Conservation (phyloP, 371 early-diverging fungal genomes). For the Encephalitozoon hellem region DNA sequence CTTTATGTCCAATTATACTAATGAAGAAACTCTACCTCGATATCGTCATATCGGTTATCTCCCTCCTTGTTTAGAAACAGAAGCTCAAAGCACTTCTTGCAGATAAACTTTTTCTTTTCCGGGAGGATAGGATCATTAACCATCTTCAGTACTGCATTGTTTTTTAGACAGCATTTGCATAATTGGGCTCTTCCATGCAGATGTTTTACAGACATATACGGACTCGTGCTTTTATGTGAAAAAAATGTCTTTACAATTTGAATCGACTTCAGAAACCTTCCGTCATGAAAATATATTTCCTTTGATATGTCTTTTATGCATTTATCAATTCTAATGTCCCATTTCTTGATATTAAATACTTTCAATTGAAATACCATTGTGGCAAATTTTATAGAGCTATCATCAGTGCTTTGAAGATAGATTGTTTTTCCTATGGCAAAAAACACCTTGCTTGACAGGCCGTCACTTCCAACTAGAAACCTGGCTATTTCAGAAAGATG, state of each 20-base stretch:
- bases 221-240: not conserved
- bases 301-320: not conserved
- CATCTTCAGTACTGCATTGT: not conserved
- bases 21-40: not conserved
- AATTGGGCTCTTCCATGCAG: not conserved
- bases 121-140: not conserved
- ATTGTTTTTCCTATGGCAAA: not conserved
- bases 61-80: not conserved
- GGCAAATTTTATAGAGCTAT: not conserved
- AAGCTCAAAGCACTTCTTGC: not conserved
- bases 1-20: not conserved
- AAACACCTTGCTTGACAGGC: not conserved
- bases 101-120: not conserved
- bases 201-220: not conserved
- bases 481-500: not conserved
- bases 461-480: not conserved
- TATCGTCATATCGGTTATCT: not conserved
- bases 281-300: conserved; percentile 8
- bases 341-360: not conserved
- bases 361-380: conserved; percentile 4
- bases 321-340: not conserved
- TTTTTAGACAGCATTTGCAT: not conserved
- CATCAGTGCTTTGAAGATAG: not conserved
- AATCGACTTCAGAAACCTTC: not conserved
- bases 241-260: not conserved